phyloP scores from a whole-genome alignment of 768 basidiomycete species.

The Phaeotremella skinneri region DNA sequence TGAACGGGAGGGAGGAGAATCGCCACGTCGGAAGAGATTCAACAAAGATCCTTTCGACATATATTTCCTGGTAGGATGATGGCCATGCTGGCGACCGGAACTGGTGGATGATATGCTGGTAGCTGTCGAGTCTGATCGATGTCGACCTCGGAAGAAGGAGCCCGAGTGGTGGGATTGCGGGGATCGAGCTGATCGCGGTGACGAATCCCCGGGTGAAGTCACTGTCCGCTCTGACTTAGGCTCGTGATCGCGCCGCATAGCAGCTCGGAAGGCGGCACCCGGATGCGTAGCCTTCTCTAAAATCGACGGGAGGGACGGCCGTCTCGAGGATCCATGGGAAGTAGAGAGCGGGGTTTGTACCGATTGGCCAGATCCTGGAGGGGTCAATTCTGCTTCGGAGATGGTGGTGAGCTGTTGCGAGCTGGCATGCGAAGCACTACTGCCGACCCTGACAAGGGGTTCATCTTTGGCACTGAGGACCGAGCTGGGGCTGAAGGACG shows the following conservation, averaged over 20 bases:
- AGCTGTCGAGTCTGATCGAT: slow-evolving; percentile 10
- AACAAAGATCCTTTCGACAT: slow-evolving; percentile 32
- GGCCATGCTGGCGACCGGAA: not conserved
- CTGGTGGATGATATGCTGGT: slow-evolving; percentile 14
- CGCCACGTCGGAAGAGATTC: slow-evolving; percentile 33
- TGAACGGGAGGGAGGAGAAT: slow-evolving; percentile 43
- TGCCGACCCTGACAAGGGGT: not conserved
- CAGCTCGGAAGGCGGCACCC: slow-evolving; percentile 43
- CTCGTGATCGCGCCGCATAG: slow-evolving; percentile 29
- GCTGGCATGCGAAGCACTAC: not conserved
- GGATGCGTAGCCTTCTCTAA: slow-evolving; percentile 54
- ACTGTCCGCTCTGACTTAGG: slow-evolving; percentile 14
- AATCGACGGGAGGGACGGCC: slow-evolving; percentile 54
- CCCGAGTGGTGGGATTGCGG: slow-evolving; percentile 6
- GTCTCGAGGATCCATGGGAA: slow-evolving; percentile 24
- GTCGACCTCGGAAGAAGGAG: slow-evolving; percentile 32
- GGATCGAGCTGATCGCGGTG: slow-evolving; percentile 5
- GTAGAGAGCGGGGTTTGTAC: not conserved
- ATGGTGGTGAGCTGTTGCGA: not conserved
- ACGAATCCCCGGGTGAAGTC: slow-evolving; percentile 3
- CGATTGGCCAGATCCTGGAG: not conserved
- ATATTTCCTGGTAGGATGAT: slow-evolving; percentile 15
- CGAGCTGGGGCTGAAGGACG: not conserved
- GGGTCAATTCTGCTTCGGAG: not conserved
- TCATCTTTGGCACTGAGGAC: not conserved